phyloP scores from a whole-genome alignment of 2,329 filamentous ascomycete genomes.

The Paracorniculantispora psalliotae region DNA sequence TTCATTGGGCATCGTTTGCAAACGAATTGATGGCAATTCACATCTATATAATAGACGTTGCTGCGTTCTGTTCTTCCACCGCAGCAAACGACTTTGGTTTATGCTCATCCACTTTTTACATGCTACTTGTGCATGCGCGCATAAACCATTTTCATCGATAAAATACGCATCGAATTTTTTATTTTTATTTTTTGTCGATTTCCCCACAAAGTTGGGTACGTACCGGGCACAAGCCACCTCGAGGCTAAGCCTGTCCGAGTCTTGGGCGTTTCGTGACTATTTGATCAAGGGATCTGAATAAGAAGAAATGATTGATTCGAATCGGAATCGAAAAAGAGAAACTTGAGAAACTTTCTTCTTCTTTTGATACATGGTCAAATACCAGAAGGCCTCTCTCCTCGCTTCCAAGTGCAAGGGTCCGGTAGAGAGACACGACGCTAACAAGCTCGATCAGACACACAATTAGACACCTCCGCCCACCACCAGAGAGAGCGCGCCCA shows the following conservation, averaged over 20 bases:
- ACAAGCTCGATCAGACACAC: slow-evolving; percentile 2
- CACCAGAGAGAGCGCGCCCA: background rate
- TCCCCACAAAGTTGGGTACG: slow-evolving; percentile 1
- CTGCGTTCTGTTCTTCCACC: background rate
- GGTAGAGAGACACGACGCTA: background rate
- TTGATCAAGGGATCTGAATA: background rate
- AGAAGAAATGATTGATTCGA: background rate
- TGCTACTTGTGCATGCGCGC: background rate
- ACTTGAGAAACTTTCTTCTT: background rate
- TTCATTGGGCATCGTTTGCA: no score
- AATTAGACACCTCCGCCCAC: background rate
- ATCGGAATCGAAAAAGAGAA: background rate
- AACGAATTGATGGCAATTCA: background rate
- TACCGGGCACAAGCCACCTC: background rate
- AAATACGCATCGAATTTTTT: background rate
- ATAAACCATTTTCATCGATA: background rate
- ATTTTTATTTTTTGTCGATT: background rate
- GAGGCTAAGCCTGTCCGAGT: background rate
- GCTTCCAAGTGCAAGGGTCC: background rate
- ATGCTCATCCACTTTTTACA: background rate
- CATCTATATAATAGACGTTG: background rate
- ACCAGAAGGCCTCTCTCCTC: background rate
- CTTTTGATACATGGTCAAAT: background rate
- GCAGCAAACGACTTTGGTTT: background rate
- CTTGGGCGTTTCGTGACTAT: background rate